phyloP scores from a whole-genome alignment of 306 rosid genomes.

The Cicer yamashitae region DNA sequence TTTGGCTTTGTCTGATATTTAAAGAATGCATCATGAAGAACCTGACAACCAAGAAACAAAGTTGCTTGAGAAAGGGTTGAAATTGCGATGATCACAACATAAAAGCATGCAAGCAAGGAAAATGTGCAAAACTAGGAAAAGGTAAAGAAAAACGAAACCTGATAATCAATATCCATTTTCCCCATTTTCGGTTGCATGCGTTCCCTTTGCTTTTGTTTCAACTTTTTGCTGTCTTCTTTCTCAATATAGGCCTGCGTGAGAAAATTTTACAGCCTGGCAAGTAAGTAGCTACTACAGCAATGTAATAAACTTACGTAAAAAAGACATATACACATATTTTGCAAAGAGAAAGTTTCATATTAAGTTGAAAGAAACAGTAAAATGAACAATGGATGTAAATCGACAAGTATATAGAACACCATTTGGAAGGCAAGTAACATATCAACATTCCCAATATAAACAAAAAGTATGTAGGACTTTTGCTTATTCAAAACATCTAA shows the following conservation, averaged over 20 bases:
- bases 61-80: conserved; percentile 38
- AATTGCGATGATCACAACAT: conserved; percentile 15
- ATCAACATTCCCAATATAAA: conserved; percentile 23
- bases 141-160: conserved; percentile 57
- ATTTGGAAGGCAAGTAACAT: neutral
- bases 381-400: conserved; percentile 7
- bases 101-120: conserved; percentile 18
- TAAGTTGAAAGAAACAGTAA: conserved; percentile 28
- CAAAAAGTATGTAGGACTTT: conserved; percentile 5
- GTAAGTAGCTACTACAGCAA: neutral
- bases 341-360: neutral
- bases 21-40: conserved; percentile 96
- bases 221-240: conserved; percentile 96
- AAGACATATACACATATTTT: neutral
- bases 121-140: conserved; percentile 21
- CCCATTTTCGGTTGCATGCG: conserved; percentile 99
- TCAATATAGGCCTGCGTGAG: conserved; percentile 88
- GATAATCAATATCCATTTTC: conserved; percentile 98
- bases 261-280: conserved; percentile 13
- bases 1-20: conserved; percentile 97
- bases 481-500: conserved; percentile 8
- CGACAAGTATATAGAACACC: neutral
- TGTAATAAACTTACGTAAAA: conserved; percentile 15
- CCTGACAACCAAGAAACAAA: conserved; percentile 62
- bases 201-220: conserved; percentile 98